These are phyloP conservation scores for Scytalidium lignicola DNA, from an alignment of 2,329 filamentous ascomycete genomes.

Conservation along the genomic window DNA sequence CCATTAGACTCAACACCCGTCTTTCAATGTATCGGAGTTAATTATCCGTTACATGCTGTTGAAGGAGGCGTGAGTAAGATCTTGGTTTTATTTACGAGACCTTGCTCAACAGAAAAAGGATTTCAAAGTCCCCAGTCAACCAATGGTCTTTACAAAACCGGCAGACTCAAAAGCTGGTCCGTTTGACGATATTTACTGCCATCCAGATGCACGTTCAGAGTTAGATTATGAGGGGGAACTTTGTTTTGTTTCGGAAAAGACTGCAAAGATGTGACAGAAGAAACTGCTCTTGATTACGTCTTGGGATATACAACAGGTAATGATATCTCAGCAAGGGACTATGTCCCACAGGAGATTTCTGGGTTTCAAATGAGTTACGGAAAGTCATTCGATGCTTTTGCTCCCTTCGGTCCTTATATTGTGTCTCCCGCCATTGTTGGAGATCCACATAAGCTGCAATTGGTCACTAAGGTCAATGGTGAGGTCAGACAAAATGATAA, in stretches of 20 bases:
- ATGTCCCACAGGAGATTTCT: slow-evolving; percentile 25
- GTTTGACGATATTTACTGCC: slow-evolving; percentile 6
- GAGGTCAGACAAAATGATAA: slow-evolving; percentile 44
- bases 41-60: slow-evolving; percentile 47
- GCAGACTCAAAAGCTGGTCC: not conserved
- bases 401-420: slow-evolving; percentile 62
- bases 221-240: slow-evolving; percentile 63
- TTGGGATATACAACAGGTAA: slow-evolving; percentile 43
- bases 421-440: slow-evolving; percentile 48
- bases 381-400: not conserved
- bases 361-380: too few relatives aligned
- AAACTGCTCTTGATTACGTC: slow-evolving; percentile 11
- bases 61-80: slow-evolving; percentile 1
- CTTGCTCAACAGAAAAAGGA: too few relatives aligned
- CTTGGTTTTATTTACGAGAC: too few relatives aligned
- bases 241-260: too few relatives aligned
- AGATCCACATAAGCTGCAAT: slow-evolving; percentile 50
- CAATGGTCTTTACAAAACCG: slow-evolving; percentile 12
- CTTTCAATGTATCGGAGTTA: slow-evolving; percentile 52
- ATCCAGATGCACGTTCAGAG: slow-evolving; percentile 8
- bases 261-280: slow-evolving; percentile 6
- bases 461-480: slow-evolving; percentile 53
- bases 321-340: slow-evolving; percentile 40
- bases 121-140: too few relatives aligned
- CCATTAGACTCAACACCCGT: slow-evolving; percentile 32